Evolutionary conservation across 2,329 filamentous ascomycete genomes (phyloP).

Genomic region (Emmonsiellopsis sp.): DNA sequence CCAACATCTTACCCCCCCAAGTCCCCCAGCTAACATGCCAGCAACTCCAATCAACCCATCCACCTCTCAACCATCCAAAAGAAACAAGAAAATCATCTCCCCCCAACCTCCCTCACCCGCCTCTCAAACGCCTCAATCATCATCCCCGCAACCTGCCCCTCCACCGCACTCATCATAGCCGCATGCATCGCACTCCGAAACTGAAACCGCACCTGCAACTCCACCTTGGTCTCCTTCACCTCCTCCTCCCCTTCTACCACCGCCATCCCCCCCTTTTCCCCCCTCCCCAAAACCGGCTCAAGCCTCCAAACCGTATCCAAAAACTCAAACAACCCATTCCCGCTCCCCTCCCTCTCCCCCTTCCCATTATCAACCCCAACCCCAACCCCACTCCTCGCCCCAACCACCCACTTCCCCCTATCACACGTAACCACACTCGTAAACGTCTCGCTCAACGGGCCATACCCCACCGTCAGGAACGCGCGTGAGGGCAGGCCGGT

Average conservation of each 20-base stretch:
- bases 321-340: constrained; percentile 52
- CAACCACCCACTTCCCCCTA: constrained; percentile 55
- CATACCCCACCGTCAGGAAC: constrained; percentile 76
- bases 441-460: constrained; percentile 73
- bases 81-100: constrained; percentile 5
- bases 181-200: constrained; percentile 87
- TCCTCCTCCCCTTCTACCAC: constrained; percentile 9
- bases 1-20: neutral
- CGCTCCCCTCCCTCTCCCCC: constrained; percentile 55
- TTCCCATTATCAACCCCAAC: constrained; percentile 28
- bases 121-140: constrained; percentile 94
- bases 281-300: constrained; percentile 21
- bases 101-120: constrained; percentile 55
- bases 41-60: neutral
- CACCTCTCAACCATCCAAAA: neutral
- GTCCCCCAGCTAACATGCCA: neutral
- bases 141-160: constrained; percentile 70
- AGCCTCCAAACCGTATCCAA: constrained; percentile 36
- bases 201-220: constrained; percentile 66
- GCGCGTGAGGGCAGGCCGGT: constrained; percentile 57
- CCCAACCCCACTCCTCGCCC: constrained; percentile 50
- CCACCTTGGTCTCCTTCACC: constrained; percentile 56
- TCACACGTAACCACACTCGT: constrained; percentile 71
- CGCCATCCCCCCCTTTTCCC: constrained; percentile 8
- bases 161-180: constrained; percentile 68